Conservation (phyloP, 2,329 filamentous ascomycete species). For the Exophiala lecanii-corni region DNA sequence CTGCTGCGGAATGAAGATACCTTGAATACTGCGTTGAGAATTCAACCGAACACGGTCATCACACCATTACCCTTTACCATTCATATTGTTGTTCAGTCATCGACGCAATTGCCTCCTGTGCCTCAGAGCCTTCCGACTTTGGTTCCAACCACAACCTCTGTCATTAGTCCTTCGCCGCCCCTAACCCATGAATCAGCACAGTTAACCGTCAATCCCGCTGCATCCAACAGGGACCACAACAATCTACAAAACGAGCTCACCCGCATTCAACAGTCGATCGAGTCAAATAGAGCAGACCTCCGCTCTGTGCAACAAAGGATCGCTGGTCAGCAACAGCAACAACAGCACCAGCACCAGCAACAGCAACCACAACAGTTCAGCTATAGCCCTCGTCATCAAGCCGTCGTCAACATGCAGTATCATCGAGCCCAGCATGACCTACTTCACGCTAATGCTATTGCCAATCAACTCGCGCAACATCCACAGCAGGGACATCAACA, state of each 20-base stretch:
- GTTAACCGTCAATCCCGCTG: background rate
- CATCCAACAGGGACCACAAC: slow-evolving; percentile 6
- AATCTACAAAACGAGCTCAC: slow-evolving; percentile 16
- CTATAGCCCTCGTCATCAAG: too few species aligned
- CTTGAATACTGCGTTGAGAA: slow-evolving; percentile 48
- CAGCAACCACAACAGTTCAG: too few species aligned
- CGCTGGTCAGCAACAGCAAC: slow-evolving; percentile 11
- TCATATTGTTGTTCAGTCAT: slow-evolving; percentile 23
- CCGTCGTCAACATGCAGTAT: slow-evolving; percentile 6
- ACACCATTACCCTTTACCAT: slow-evolving; percentile 22
- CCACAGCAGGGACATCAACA: too few species aligned
- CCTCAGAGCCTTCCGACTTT: too few species aligned
- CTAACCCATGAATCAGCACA: background rate
- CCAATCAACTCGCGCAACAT: too few species aligned
- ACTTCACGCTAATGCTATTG: too few species aligned
- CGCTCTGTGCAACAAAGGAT: slow-evolving; percentile 19
- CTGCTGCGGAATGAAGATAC: slow-evolving; percentile 47
- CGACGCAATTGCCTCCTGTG: slow-evolving; percentile 2
- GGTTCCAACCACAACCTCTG: background rate
- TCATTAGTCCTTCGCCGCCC: background rate
- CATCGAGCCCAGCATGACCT: background rate
- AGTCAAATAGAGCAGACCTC: slow-evolving; percentile 19
- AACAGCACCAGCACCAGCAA: slow-evolving; percentile 2
- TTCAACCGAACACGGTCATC: slow-evolving; percentile 29
- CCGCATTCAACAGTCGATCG: slow-evolving; percentile 20